These are phyloP conservation scores for Senna tora DNA, from an alignment of 306 rosid genomes.

Conservation along the genomic window DNA sequence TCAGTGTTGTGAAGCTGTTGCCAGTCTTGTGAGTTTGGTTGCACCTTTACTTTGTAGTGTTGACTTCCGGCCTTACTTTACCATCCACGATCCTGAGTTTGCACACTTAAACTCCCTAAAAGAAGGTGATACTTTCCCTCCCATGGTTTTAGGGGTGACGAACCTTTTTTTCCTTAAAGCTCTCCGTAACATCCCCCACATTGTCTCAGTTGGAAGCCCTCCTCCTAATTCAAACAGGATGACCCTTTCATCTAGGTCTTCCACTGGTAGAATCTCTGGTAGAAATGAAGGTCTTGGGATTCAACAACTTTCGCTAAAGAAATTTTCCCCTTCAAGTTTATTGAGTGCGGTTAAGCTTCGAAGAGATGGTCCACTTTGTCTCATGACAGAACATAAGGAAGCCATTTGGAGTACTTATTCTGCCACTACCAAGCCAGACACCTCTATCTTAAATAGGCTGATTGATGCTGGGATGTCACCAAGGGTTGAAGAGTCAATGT, in stretches of 20 bases:
- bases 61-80: conserved; percentile 94
- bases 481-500: conserved; percentile 95
- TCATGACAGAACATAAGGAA: conserved; percentile 96
- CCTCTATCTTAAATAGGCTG: conserved; percentile 87
- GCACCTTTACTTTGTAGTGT: conserved; percentile 89
- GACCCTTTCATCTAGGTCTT: conserved; percentile 52
- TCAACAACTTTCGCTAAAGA: conserved; percentile 78
- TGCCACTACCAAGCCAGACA: conserved; percentile 86
- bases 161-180: conserved; percentile 94
- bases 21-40: conserved; percentile 91
- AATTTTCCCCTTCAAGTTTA: conserved; percentile 77
- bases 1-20: conserved; percentile 95
- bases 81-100: conserved; percentile 86
- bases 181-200: conserved; percentile 68
- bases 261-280: conserved; percentile 62
- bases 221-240: conserved; percentile 58
- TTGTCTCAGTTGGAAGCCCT: conserved; percentile 93
- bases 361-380: conserved; percentile 94
- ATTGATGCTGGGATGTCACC: conserved; percentile 90
- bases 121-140: conserved; percentile 76
- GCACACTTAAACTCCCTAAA: conserved; percentile 69
- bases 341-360: conserved; percentile 82
- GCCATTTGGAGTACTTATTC: conserved; percentile 91
- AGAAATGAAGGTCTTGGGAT: conserved; percentile 66
- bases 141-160: conserved; percentile 88